Evolutionary conservation across 225 moss, liverwort and hornwort species (phyloP).

Genomic region (Ulota crispa): DNA sequence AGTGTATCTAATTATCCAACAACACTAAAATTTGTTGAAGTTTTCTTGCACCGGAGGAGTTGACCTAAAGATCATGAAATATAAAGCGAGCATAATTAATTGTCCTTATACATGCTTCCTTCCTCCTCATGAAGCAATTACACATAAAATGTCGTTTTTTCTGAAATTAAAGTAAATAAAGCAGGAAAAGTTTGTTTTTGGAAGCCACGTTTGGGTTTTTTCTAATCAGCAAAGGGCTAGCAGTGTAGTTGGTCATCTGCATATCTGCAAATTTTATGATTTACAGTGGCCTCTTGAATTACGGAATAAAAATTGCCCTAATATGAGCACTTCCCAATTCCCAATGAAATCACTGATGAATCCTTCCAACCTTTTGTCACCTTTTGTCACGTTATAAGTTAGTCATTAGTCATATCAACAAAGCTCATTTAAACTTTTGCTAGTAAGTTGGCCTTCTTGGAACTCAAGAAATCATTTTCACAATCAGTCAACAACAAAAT

Average conservation of each 20-base stretch:
- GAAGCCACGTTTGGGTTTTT: background rate
- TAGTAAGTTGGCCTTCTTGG: background rate
- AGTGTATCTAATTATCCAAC: too few species aligned
- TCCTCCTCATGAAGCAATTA: background rate
- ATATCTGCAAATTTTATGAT: background rate
- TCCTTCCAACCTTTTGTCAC: background rate
- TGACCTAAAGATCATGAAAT: too few species aligned
- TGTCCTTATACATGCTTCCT: background rate
- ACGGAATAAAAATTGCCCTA: background rate
- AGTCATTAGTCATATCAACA: background rate
- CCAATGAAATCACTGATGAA: constrained; percentile 13
- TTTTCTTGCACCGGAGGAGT: too few species aligned
- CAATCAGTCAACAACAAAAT: background rate
- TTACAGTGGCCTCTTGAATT: background rate
- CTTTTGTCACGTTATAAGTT: background rate
- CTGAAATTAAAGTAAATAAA: background rate
- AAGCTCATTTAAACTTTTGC: background rate
- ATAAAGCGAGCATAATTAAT: too few species aligned
- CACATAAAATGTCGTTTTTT: background rate
- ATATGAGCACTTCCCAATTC: background rate
- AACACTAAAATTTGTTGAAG: too few species aligned
- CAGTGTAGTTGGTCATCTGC: background rate
- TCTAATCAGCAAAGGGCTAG: background rate
- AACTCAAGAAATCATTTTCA: background rate
- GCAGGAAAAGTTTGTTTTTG: background rate